Evolutionary conservation across 1,284 basidiomycete species (phyloP), one percentile per base, ranked within the genome.

Genomic region (Wolfiporia cocos): DNA sequence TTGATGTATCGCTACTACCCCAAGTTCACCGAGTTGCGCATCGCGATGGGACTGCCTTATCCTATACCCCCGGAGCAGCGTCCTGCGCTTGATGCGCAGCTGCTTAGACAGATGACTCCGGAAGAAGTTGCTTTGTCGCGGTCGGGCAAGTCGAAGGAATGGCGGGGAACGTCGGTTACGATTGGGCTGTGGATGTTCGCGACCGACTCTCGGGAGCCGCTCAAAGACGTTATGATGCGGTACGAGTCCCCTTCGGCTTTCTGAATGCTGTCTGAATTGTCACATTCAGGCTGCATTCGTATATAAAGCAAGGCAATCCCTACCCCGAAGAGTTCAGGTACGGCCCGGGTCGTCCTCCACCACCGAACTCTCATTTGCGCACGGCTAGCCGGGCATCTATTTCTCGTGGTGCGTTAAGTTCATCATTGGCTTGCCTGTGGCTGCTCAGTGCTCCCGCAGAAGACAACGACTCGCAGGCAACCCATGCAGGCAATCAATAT

Each of bases 101-200:
- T 69, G 22, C 42, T 47, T 29, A 42, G 37, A 18, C 39, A 50
- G 22, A 22, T 52, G 31, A 41, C 54, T 21, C 46, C 50, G 3
- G 51, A 54, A 24, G 45, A 57, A n/a, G 30, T 41, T 11, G 41
- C 34, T 2, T 38, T 36, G 19, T 42, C 31, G 15, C 33, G 28
- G n/a, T 43, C 44, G 19, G 38, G 47, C 17, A 29, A 19, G 7
- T 41, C 50, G 22, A 52, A 53, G 36, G 66, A 65, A 30, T 68
- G 74, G 51, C 81, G 80, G 55, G 81, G 80, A n/a, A 65, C 58
- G 18, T 64, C 71, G 2, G 66, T 67, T 33, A 83, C 80, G 2
- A 74, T 87, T 46, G 88, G 88, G 2, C 67, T 92, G 7, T 93
- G 90, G 90, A 83, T 85, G 59, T 81, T 79, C 53, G 74, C 83